Conservation (phyloP, 805 yeast species). For the Helenozyma baotianmanensis region DNA sequence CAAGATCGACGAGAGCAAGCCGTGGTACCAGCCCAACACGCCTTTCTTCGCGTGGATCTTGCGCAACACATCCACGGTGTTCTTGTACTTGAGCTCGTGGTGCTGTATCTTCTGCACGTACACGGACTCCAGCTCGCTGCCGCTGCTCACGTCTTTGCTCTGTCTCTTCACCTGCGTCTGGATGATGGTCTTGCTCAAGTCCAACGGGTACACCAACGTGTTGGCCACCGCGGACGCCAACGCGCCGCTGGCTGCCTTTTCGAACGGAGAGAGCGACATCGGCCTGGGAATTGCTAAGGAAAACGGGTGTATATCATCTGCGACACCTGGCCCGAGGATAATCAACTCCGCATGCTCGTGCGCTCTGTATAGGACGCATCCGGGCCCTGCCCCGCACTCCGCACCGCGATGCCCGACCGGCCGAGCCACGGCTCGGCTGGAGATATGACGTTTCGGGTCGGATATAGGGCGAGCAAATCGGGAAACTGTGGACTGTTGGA, state of each 20-base stretch:
- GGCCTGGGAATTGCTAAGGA: too few relatives aligned
- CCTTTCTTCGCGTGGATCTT: constrained; percentile 61
- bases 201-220: constrained; percentile 75
- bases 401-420: too few relatives aligned
- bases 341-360: too few relatives aligned
- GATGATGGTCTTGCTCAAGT: constrained; percentile 68
- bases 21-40: constrained; percentile 64
- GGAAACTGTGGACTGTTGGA: too few relatives aligned
- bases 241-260: constrained; percentile 79
- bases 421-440: too few relatives aligned
- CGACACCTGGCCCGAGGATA: too few relatives aligned
- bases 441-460: too few relatives aligned
- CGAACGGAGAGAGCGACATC: constrained; percentile 52
- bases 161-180: constrained; percentile 58
- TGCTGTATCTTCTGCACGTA: constrained; percentile 14
- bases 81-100: constrained; percentile 41
- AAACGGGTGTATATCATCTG: too few relatives aligned
- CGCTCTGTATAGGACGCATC: too few relatives aligned
- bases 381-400: too few relatives aligned
- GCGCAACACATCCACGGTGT: constrained; percentile 57
- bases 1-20: constrained; percentile 59
- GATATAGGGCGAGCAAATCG: too few relatives aligned
- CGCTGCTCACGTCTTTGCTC: constrained; percentile 3
- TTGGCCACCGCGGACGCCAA: constrained; percentile 78
- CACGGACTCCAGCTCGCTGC: constrained; percentile 11